Evolutionary conservation across 108 stramenopile species (phyloP).

Genomic region (Nitzschia inconspicua): DNA sequence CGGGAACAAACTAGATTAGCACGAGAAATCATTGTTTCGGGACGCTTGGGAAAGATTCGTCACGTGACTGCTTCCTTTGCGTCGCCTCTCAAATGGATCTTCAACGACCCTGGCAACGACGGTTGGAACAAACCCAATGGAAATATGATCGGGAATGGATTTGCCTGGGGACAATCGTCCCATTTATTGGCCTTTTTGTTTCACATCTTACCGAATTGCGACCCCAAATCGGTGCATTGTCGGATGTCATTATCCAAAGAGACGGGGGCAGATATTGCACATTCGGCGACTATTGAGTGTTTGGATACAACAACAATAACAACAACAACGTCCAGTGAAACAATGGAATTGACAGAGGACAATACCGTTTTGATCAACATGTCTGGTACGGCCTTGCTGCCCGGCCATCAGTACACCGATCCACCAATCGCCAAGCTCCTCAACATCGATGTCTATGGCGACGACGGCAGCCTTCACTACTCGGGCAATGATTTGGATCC

Average conservation of each 20-base stretch:
- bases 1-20: constrained; percentile 55
- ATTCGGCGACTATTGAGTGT: constrained; percentile 58
- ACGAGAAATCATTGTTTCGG: constrained; percentile 32
- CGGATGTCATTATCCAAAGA: constrained; percentile 43
- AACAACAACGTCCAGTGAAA: too few species aligned
- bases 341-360: background rate
- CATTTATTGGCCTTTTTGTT: constrained; percentile 69
- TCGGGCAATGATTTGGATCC: constrained; percentile 46
- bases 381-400: constrained; percentile 58
- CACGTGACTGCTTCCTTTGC: constrained; percentile 52
- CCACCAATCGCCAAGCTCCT: constrained; percentile 60
- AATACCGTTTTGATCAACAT: constrained; percentile 47
- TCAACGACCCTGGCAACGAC: constrained; percentile 25
- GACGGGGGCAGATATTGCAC: constrained; percentile 67
- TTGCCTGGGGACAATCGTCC: constrained; percentile 67
- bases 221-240: constrained; percentile 46
- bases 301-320: too few species aligned
- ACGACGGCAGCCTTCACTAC: constrained; percentile 41
- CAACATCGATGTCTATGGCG: constrained; percentile 58
- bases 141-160: constrained; percentile 72
- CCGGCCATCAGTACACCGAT: constrained; percentile 58
- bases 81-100: constrained; percentile 58
- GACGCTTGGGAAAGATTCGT: constrained; percentile 37
- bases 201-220: constrained; percentile 38
- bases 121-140: constrained; percentile 48